A percentile compares a stretch with the other conserved stretches of the same genome.
phyloP scores from a whole-genome alignment of 2,329 filamentous ascomycete genomes.

The Hypoxylon sp. region DNA sequence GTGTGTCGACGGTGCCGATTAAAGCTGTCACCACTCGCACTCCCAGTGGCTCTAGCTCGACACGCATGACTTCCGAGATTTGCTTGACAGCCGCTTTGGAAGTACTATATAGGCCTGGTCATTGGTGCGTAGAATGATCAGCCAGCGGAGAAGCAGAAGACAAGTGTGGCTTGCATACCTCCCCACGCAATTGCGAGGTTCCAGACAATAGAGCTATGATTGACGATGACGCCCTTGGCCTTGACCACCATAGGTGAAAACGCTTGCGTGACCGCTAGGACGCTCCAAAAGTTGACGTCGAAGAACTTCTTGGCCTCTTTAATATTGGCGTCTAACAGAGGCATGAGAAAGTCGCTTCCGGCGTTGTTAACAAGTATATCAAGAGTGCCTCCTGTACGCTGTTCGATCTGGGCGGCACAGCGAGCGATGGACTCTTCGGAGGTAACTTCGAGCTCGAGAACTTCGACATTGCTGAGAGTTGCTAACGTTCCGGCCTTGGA shows the following conservation, averaged over 20 bases:
- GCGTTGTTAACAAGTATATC: constrained; percentile 53
- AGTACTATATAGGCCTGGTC: constrained; percentile 8
- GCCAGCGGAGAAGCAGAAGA: neutral
- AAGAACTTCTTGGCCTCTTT: constrained; percentile 48
- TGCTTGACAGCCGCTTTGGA: constrained; percentile 20
- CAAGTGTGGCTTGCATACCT: neutral
- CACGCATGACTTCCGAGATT: constrained; percentile 22
- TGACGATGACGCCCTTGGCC: constrained; percentile 41
- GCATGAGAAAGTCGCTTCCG: constrained; percentile 46
- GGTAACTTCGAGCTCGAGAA: constrained; percentile 1
- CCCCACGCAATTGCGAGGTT: constrained; percentile 26
- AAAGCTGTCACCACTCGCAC: constrained; percentile 34
- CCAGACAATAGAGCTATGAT: constrained; percentile 27
- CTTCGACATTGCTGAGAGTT: neutral
- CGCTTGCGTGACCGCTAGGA: constrained; percentile 47
- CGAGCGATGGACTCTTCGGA: neutral
- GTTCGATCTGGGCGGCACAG: neutral
- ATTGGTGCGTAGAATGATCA: neutral
- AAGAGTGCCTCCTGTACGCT: constrained; percentile 5
- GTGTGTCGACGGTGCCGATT: constrained; percentile 14
- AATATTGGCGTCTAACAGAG: constrained; percentile 49
- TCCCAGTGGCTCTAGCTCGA: constrained; percentile 32
- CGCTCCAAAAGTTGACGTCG: constrained; percentile 53
- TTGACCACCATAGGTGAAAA: constrained; percentile 46
- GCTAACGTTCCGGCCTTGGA: neutral